Evolutionary conservation across 2,329 filamentous ascomycete genomes (phyloP), one percentile per base, ranked within the genome.

Genomic region (Talaromyces sp.): DNA sequence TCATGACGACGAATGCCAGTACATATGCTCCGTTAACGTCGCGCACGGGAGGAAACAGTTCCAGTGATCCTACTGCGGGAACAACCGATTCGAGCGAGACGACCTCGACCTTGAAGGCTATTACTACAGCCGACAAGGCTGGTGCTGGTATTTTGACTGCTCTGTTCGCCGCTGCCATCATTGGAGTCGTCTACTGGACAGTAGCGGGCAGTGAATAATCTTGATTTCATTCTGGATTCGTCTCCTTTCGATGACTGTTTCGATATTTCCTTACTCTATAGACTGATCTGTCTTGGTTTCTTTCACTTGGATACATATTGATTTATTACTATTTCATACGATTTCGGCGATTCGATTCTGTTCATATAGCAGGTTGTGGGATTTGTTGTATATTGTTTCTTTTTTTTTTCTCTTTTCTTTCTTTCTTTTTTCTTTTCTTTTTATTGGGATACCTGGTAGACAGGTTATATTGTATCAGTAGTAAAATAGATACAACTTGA

Each of bases 81-180:
- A 72, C 69, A 3, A 70, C 71, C 18, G 46, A 57, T 3, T 33
- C 65, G 16, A 61, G 66, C 3, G 42, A 70, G 5, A 67, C 66
- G 3, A 65, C 65, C 16, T 11, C 55, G 18, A 40, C 31, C 18
- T 25, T 42, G 40, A 48, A 25, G 28, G 31, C 42, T 0, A 74
- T 75, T 56, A 74, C 72, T 0, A 69, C 69, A 1, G 75, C 69
- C 2, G 79, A 81, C 65, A 71, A 69, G 40, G 79, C 74, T 1
- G 79, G 79, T 9, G 79, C 79, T 0, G 75, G 74, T 3, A 74
- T 81, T 14, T 58, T 81, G 55, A 81, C 79, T 7, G 69, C 71
- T 0, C 28, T 79, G 16, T 65, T 78, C 67, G 63, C 77, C 35
- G 62, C 71, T 16, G 63, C 66, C 7, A 68, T 80, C 44, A 65